Base-by-base conservation (phyloP, 768 basidiomycete genomes). In the Calocybe indica region DNA sequence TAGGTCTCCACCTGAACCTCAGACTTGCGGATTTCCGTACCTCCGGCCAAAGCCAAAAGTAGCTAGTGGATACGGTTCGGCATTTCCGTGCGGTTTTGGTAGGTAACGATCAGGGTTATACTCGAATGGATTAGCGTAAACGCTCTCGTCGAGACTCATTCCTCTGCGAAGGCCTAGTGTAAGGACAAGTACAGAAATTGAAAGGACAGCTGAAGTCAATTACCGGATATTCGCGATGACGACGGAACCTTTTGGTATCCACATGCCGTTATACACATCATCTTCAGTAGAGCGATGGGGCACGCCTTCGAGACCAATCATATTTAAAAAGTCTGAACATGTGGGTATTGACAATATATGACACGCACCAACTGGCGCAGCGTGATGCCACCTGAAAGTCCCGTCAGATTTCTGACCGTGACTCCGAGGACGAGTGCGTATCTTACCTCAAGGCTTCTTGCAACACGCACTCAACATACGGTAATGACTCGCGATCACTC, bases 191-290 rank as follows among this genome's bases (percentile, higher is more conserved):
- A 14, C n/a, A 43, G 29, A 6, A 29, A 14, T 6, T 28, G 33
- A 42, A 31, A 31, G 31, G 8, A n/a, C 31, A 13, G 13, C n/a
- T 35, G 12, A 29, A 10, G 29, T 8, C 22, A 47, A 54, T 6
- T 28, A 61, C 62, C 51, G 41, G 9, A 47, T 46, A 42, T 68
- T 68, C 2, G 58, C 54, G 11, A 67, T 49, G 31, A 65, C 44
- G 12, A 59, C 34, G 5, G 67, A 58, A 1, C 65, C 67, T 47
- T 60, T 60, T 6, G 65, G 67, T 10, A 74, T 66, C 37, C 59
- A 67, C 53, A 69, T 68, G 5, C 68, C 70, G 5, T 65, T 49
- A 30, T 64, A 65, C 28, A 56, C 37, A 39, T 62, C 62, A 37
- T 65, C 66, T 47, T 59, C 56, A 31, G 55, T 55, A 8, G 50